Base-by-base conservation (phyloP, 2,329 filamentous ascomycete species). In the Trichoderma sp. region DNA sequence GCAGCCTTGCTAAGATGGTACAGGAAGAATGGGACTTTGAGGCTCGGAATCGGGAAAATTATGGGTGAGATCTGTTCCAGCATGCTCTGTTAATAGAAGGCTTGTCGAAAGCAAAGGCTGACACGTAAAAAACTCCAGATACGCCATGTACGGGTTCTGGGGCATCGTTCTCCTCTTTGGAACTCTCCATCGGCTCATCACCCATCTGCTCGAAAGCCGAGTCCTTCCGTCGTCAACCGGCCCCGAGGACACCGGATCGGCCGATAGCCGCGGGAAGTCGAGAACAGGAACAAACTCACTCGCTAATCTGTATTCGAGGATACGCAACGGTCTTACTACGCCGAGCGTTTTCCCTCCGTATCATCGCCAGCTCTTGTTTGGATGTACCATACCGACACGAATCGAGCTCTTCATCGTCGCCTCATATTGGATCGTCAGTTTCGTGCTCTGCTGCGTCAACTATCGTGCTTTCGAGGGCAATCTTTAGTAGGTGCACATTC, bases 71-170 rank as follows among this genome's bases (percentile, higher is more conserved):
- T 21, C 3, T 30, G 12, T 9, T 4, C 10, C 5, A 10, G 3
- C 21, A 21, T 60, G 5, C 28, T 19, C 21, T 7, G 14, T 4
- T 5, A 7, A 6, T 39, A 1, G 14, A 5, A 15, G 3, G 10
- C n/a, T 48, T 57, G 44, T 10, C 5, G 7, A 43, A 51, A 48
- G 21, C 3, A 19, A 19, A 43, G 5, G 14, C 24, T 61, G 39
- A 61, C 15, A 12, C 44, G 28, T 30, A 1, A 5, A 17, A 30
- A 30, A 44, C 34, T 30, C 5, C 7, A 61, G 58, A 5, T 52
- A 19, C 24, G 58, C 58, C 17, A 44, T 61, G 34, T 61, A 61
- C 12, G 58, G 58, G 21, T 61, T 61, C 34, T 61, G 58, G 58
- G 58, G 58, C 7, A 21, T 9, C 17, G 28, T 61, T 12, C 47